These are phyloP conservation scores for Desmodesmus armatus DNA, from an alignment of 139 green algal genomes.

Conservation along the genomic window DNA sequence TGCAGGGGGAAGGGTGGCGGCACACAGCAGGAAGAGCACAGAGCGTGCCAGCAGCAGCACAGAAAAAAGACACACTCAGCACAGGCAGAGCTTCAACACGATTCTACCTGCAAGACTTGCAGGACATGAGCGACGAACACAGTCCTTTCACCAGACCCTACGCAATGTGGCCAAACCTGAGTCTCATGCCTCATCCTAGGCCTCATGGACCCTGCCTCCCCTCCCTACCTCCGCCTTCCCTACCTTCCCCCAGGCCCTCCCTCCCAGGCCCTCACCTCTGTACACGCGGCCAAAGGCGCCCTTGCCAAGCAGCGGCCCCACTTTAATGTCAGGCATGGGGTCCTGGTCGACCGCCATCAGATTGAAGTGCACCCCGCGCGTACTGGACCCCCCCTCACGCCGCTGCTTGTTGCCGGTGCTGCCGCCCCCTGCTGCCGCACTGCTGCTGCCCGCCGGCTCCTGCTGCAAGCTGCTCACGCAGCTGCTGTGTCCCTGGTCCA, in stretches of 20 bases:
- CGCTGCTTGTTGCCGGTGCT: neutral
- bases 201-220: too few relatives aligned
- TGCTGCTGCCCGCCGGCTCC: neutral
- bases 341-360: slow-evolving; percentile 21
- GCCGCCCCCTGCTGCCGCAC: slow-evolving; percentile 1
- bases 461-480: neutral
- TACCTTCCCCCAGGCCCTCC: too few relatives aligned
- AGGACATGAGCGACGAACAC: neutral
- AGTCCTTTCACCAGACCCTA: too few relatives aligned
- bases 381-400: neutral
- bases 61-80: neutral
- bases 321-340: slow-evolving; percentile 68
- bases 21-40: too few relatives aligned
- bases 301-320: slow-evolving; percentile 76
- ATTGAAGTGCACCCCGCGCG: slow-evolving; percentile 11
- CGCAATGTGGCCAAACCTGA: too few relatives aligned
- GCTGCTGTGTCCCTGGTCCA: neutral
- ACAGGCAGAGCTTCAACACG: neutral
- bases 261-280: slow-evolving; percentile 54
- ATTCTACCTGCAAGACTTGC: neutral
- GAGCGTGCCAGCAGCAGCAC: neutral
- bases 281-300: slow-evolving; percentile 76
- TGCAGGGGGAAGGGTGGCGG: too few relatives aligned
- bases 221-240: too few relatives aligned
- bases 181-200: too few relatives aligned